Conservation (phyloP, 177 flowering plant species). For the Telopea speciosissima region DNA sequence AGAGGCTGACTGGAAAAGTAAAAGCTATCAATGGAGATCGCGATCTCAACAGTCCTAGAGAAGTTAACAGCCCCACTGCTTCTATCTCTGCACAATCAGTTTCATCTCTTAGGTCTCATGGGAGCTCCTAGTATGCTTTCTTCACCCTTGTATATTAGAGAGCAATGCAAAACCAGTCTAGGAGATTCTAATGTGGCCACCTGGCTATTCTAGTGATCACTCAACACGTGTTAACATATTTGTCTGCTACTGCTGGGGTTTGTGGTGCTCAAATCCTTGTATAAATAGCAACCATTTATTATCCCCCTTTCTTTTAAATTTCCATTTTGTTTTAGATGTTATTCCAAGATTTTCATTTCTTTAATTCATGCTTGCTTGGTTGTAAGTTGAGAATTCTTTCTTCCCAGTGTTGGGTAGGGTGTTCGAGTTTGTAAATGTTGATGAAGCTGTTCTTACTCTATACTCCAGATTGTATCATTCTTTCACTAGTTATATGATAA, state of each 20-base stretch:
- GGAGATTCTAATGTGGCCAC: neutral
- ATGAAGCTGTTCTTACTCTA: slow-evolving; percentile 1
- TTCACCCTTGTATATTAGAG: slow-evolving; percentile 15
- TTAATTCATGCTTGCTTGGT: neutral
- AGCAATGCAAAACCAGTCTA: slow-evolving; percentile 7
- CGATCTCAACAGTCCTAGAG: slow-evolving; percentile 61
- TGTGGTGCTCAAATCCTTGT: slow-evolving; percentile 16
- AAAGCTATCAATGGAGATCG: slow-evolving; percentile 72
- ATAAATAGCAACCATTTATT: slow-evolving; percentile 15
- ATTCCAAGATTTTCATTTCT: neutral
- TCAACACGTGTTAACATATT: neutral
- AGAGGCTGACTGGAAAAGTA: slow-evolving; percentile 70
- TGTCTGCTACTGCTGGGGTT: slow-evolving; percentile 10
- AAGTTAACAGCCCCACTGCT: slow-evolving; percentile 79
- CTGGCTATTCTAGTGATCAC: slow-evolving; percentile 3
- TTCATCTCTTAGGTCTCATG: slow-evolving; percentile 82
- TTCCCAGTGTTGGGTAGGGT: neutral
- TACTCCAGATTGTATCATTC: slow-evolving; percentile 17
- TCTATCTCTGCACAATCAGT: slow-evolving; percentile 92
- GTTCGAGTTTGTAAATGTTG: slow-evolving; percentile 24
- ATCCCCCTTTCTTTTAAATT: neutral
- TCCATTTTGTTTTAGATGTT: neutral
- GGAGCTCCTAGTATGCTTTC: slow-evolving; percentile 45
- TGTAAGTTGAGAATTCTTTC: neutral
- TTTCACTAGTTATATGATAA: neutral